Conservation (phyloP, 164 flowering plant species). For the Umbilicus rupestris region DNA sequence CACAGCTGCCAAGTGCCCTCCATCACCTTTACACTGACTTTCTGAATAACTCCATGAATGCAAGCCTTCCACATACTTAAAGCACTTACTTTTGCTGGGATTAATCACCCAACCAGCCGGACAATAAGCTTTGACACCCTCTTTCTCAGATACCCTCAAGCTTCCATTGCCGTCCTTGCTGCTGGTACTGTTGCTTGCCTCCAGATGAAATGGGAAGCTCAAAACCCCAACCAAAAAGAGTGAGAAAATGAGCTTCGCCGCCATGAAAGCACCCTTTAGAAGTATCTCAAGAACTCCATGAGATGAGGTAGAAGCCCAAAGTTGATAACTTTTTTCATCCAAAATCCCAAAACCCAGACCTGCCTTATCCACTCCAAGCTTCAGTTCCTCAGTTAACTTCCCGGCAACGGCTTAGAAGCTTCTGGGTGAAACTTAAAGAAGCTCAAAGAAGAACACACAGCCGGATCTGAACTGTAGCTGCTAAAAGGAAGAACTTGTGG, state of each 20-base stretch:
- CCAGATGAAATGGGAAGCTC: not conserved
- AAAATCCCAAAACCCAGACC: too few relatives aligned
- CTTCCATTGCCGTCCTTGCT: not conserved
- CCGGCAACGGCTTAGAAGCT: not conserved
- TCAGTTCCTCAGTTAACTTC: not conserved
- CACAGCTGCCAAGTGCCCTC: slow-evolving; percentile 63
- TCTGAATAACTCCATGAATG: slow-evolving; percentile 64
- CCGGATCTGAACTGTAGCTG: not conserved
- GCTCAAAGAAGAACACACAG: not conserved
- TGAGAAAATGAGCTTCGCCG: not conserved
- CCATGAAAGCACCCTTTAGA: not conserved
- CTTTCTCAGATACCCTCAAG: not conserved
- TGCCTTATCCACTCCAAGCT: not conserved
- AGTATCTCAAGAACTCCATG: not conserved
- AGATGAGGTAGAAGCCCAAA: too few relatives aligned
- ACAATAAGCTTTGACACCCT: slow-evolving; percentile 20
- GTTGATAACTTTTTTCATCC: too few relatives aligned
- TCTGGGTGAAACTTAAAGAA: too few relatives aligned
- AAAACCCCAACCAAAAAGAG: not conserved
- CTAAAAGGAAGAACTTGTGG: not conserved
- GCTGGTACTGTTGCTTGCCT: not conserved
- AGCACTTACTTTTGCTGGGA: slow-evolving; percentile 48
- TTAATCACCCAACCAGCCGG: slow-evolving; percentile 49
- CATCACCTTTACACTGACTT: slow-evolving; percentile 26
- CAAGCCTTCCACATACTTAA: slow-evolving; percentile 18